A percentile compares a stretch with the other conserved stretches of the same genome.
These are phyloP conservation scores for Begonia peltatifolia DNA, from an alignment of 306 rosid species.

Conservation along the genomic window DNA sequence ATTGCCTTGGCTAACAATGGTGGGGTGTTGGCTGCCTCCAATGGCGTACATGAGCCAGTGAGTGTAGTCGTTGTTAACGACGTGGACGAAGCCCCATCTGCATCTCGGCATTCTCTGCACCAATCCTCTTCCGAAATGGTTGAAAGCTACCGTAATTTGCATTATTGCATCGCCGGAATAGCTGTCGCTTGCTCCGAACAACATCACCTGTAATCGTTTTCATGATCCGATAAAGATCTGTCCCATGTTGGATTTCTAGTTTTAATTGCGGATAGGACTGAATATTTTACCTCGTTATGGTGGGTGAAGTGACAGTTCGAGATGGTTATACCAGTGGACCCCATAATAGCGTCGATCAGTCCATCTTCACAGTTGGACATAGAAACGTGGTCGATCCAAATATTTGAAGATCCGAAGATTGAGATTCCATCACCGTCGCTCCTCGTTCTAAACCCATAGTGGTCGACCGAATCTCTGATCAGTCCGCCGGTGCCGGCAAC, in stretches of 20 bases:
- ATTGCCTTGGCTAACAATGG: slow-evolving; percentile 71
- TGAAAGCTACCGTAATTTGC: slow-evolving; percentile 79
- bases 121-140: slow-evolving; percentile 60
- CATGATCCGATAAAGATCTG: background rate
- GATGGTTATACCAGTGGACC: slow-evolving; percentile 73
- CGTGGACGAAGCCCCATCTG: slow-evolving; percentile 56
- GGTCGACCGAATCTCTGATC: slow-evolving; percentile 32
- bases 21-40: slow-evolving; percentile 62
- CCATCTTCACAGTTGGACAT: slow-evolving; percentile 50
- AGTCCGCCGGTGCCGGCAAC: slow-evolving; percentile 24
- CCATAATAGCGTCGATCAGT: slow-evolving; percentile 56
- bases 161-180: slow-evolving; percentile 25
- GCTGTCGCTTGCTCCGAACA: slow-evolving; percentile 52
- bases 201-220: slow-evolving; percentile 39
- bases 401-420: slow-evolving; percentile 45
- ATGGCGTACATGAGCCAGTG: slow-evolving; percentile 89
- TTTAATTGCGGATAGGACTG: background rate
- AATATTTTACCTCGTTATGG: slow-evolving; percentile 47
- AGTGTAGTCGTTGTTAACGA: slow-evolving; percentile 66
- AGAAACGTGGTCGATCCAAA: slow-evolving; percentile 83
- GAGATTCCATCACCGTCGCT: slow-evolving; percentile 88
- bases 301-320: slow-evolving; percentile 65
- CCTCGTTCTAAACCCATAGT: slow-evolving; percentile 34
- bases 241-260: background rate
- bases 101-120: slow-evolving; percentile 71